Evolutionary conservation across 768 basidiomycete species (phyloP).

Genomic region (Panaeolus papilionaceus): DNA sequence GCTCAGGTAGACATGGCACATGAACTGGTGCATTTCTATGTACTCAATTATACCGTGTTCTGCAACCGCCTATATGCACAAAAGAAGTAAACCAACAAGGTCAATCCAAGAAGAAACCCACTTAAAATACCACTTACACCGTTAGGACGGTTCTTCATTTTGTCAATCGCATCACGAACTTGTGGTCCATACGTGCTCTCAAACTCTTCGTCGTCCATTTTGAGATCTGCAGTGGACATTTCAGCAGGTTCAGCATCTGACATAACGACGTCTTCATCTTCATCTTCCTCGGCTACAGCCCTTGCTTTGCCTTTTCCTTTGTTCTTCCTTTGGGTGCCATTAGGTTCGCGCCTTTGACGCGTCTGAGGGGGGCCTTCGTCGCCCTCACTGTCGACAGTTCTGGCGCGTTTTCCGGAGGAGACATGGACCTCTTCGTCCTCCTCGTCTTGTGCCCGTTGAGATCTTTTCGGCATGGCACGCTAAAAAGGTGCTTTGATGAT

Average conservation of each 20-base stretch:
- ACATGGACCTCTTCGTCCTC: constrained; percentile 42
- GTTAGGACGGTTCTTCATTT: constrained; percentile 44
- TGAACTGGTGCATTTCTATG: constrained; percentile 91
- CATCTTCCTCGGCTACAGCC: constrained; percentile 31
- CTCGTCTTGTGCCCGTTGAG: constrained; percentile 49
- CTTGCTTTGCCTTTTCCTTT: constrained; percentile 39
- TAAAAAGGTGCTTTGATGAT: constrained; percentile 2
- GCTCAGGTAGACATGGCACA: constrained; percentile 89
- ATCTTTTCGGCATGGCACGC: constrained; percentile 60
- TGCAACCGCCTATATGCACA: constrained; percentile 66
- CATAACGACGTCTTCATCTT: constrained; percentile 31
- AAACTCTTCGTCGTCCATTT: constrained; percentile 69
- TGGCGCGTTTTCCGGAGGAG: constrained; percentile 39
- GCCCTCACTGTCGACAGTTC: constrained; percentile 35
- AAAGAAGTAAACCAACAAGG: neutral
- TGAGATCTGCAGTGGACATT: constrained; percentile 41
- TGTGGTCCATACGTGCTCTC: constrained; percentile 65
- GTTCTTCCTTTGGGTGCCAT: constrained; percentile 22
- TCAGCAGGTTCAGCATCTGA: constrained; percentile 32
- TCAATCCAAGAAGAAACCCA: constrained; percentile 13
- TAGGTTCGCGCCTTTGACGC: constrained; percentile 23
- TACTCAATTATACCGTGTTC: constrained; percentile 89
- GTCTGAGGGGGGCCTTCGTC: constrained; percentile 29
- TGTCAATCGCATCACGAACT: constrained; percentile 61
- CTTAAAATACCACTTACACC: constrained; percentile 45